phyloP scores from a whole-genome alignment of 495 filamentous ascomycete species.

The Niebla homalea region DNA sequence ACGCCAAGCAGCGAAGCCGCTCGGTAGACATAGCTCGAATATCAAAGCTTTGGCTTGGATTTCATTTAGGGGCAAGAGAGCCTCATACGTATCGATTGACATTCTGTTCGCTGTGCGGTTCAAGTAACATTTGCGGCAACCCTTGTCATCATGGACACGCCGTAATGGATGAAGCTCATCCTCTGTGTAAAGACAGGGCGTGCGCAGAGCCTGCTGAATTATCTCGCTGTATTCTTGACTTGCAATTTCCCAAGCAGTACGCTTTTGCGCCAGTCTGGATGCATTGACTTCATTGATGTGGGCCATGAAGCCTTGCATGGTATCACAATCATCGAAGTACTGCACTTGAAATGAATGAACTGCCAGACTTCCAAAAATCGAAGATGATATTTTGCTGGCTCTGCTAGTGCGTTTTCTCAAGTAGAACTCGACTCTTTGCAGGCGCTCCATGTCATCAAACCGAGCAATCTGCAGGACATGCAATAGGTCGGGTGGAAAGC shows the following conservation, averaged over 20 bases:
- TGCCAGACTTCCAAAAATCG: slow-evolving; percentile 31
- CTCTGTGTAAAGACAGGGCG: slow-evolving; percentile 20
- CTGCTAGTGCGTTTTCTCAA: slow-evolving; percentile 23
- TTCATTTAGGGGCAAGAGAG: slow-evolving; percentile 28
- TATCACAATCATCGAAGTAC: slow-evolving; percentile 26
- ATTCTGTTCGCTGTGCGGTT: background rate
- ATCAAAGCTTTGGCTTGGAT: slow-evolving; percentile 20
- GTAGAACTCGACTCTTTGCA: slow-evolving; percentile 35
- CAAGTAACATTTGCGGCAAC: slow-evolving; percentile 5
- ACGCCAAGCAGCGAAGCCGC: slow-evolving; percentile 28
- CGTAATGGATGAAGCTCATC: background rate
- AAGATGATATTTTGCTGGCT: slow-evolving; percentile 11
- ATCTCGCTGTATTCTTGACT: slow-evolving; percentile 26
- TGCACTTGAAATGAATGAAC: slow-evolving; percentile 30
- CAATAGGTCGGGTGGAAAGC: slow-evolving; percentile 35
- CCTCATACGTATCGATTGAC: slow-evolving; percentile 24
- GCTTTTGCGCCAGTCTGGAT: background rate
- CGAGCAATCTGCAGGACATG: slow-evolving; percentile 35
- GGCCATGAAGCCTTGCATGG: slow-evolving; percentile 20
- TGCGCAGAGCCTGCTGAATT: slow-evolving; percentile 21
- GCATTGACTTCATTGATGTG: slow-evolving; percentile 21
- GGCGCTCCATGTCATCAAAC: slow-evolving; percentile 31
- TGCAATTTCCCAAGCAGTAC: slow-evolving; percentile 5
- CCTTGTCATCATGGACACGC: slow-evolving; percentile 3
- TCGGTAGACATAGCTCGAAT: slow-evolving; percentile 33